Conservation (phyloP, 352 stramenopile species). For the Pythium dissotocum region DNA sequence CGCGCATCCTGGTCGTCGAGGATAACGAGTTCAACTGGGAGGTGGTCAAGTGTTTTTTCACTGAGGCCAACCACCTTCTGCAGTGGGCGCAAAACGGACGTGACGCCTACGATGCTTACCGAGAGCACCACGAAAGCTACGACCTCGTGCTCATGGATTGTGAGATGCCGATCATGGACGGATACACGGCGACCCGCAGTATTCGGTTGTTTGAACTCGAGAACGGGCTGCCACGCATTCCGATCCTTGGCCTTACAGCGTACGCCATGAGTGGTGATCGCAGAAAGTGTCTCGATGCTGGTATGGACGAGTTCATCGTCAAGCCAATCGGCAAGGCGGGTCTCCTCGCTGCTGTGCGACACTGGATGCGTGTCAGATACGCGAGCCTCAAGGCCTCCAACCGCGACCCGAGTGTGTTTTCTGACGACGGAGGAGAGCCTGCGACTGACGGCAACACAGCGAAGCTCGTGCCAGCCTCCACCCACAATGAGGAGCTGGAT, state of each 20-base stretch:
- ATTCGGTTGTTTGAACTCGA: constrained; percentile 75
- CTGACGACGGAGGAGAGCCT: constrained; percentile 35
- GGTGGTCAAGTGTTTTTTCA: constrained; percentile 87
- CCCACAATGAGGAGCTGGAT: constrained; percentile 77
- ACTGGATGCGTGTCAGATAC: constrained; percentile 82
- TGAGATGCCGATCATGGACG: constrained; percentile 89
- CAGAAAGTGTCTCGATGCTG: constrained; percentile 79
- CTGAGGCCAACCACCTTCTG: constrained; percentile 76
- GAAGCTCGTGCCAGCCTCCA: constrained; percentile 70
- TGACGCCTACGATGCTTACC: constrained; percentile 70
- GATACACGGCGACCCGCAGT: constrained; percentile 68
- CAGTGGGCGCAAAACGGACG: constrained; percentile 83
- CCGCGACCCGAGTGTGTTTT: constrained; percentile 39
- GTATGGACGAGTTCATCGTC: constrained; percentile 88
- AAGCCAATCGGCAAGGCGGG: constrained; percentile 79
- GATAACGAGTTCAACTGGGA: constrained; percentile 92
- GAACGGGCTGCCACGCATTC: constrained; percentile 66
- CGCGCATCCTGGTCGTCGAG: constrained; percentile 81
- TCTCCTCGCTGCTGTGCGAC: constrained; percentile 63
- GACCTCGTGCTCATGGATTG: constrained; percentile 87
- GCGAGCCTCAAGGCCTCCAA: constrained; percentile 43
- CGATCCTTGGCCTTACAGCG: constrained; percentile 81
- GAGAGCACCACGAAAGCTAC: constrained; percentile 73
- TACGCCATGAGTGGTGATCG: constrained; percentile 86
- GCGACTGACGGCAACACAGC: constrained; percentile 27